Evolutionary conservation across 2,329 filamentous ascomycete genomes (phyloP).

Genomic region (Fusarium caatingaense): DNA sequence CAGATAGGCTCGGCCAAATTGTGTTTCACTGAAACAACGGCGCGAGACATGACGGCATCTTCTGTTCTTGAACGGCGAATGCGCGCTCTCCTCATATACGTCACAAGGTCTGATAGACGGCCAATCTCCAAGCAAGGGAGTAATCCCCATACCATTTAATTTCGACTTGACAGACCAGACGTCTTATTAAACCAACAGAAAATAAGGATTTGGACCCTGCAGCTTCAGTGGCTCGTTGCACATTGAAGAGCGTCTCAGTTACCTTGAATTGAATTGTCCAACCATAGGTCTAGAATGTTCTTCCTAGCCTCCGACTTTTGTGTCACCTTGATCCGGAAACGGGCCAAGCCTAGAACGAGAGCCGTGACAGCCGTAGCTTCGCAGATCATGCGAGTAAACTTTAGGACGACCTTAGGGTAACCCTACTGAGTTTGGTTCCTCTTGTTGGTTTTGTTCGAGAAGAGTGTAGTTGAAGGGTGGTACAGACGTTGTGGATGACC

Average conservation of each 20-base stretch:
- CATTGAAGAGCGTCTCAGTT: neutral
- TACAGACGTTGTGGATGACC: neutral
- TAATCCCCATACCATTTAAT: slow-evolving; percentile 9
- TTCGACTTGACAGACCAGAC: neutral
- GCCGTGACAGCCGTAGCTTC: slow-evolving; percentile 27
- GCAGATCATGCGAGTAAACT: slow-evolving; percentile 16
- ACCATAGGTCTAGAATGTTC: slow-evolving; percentile 20
- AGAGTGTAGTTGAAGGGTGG: neutral
- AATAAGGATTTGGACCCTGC: slow-evolving; percentile 3
- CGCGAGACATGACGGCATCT: slow-evolving; percentile 42
- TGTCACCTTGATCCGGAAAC: slow-evolving; percentile 20
- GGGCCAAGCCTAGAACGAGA: slow-evolving; percentile 18
- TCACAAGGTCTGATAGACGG: slow-evolving; percentile 29
- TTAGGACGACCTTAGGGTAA: neutral
- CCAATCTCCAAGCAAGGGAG: slow-evolving; percentile 24
- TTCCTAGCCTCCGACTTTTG: slow-evolving; percentile 19
- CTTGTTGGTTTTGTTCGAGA: slow-evolving; percentile 1
- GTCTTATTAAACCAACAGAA: neutral
- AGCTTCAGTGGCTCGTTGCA: slow-evolving; percentile 8
- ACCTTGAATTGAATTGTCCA: slow-evolving; percentile 13
- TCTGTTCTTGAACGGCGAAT: slow-evolving; percentile 5
- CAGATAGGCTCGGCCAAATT: slow-evolving; percentile 14
- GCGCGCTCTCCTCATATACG: slow-evolving; percentile 20
- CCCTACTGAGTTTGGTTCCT: neutral
- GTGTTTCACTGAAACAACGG: slow-evolving; percentile 35